A percentile compares a stretch with the other conserved stretches of the same genome.
Conservation (phyloP, 345 rosid genomes). For the Corymbia maculata region DNA sequence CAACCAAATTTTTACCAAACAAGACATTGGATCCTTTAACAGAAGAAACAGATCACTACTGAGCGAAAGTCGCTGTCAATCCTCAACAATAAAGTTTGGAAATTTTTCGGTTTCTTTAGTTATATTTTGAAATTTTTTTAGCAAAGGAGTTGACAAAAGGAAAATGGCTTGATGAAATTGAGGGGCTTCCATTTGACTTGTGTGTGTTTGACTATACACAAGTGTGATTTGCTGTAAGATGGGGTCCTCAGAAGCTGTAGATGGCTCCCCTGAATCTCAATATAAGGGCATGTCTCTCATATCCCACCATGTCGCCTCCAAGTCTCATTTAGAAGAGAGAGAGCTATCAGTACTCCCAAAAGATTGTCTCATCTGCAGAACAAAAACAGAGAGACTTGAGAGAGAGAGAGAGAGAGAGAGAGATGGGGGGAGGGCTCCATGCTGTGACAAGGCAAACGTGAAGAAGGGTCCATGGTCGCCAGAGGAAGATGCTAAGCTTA, state of each 20-base stretch:
- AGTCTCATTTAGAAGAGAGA: background rate
- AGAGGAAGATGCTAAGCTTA: conserved; percentile 89
- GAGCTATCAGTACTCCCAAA: background rate
- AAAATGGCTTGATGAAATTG: background rate
- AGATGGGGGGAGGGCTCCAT: conserved; percentile 80
- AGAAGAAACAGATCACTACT: background rate
- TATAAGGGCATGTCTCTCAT: background rate
- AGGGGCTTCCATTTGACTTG: background rate
- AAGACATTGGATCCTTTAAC: background rate
- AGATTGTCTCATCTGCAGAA: background rate
- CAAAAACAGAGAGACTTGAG: background rate
- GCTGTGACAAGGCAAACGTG: conserved; percentile 93
- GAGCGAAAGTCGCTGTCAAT: background rate
- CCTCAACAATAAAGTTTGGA: background rate
- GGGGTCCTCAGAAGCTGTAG: background rate
- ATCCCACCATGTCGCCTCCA: background rate
- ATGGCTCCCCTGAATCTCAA: background rate
- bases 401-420: background rate
- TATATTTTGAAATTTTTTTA: background rate
- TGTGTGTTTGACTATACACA: background rate
- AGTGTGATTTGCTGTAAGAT: background rate
- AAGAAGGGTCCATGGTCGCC: conserved; percentile 98
- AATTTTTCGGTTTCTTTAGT: background rate
- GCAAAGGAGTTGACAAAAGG: background rate
- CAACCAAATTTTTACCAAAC: background rate